Conservation (phyloP, 768 basidiomycete genomes). For the Cubamyces sp. region DNA sequence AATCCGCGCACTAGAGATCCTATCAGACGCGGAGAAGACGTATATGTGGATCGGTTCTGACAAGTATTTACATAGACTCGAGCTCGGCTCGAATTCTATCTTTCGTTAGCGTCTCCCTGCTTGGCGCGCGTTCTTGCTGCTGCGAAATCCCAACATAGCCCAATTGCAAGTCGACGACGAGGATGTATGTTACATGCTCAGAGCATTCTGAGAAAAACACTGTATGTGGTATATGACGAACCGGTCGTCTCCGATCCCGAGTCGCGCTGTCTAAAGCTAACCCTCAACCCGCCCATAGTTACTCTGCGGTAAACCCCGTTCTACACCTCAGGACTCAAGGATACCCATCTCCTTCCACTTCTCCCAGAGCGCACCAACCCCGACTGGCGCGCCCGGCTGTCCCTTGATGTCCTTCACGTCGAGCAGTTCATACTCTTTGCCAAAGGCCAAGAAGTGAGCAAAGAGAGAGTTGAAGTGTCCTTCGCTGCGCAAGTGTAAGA, state of each 20-base stretch:
- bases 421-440: constrained; percentile 88
- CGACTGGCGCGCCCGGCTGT: constrained; percentile 59
- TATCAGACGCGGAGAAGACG: constrained; percentile 43
- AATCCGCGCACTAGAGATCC: constrained; percentile 54
- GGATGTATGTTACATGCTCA: constrained; percentile 25
- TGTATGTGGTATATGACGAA: constrained; percentile 29
- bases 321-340: constrained; percentile 45
- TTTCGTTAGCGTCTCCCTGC: background rate
- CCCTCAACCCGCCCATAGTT: background rate
- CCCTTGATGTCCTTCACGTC: constrained; percentile 89
- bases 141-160: background rate
- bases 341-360: constrained; percentile 90
- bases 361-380: constrained; percentile 82
- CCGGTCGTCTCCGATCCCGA: constrained; percentile 25
- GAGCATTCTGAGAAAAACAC: constrained; percentile 6
- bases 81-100: constrained; percentile 8
- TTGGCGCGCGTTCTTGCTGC: background rate
- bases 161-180: background rate
- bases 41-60: constrained; percentile 60
- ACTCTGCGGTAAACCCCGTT: background rate
- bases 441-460: constrained; percentile 97
- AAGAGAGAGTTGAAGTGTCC: constrained; percentile 97
- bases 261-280: constrained; percentile 5
- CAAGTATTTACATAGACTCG: constrained; percentile 39
- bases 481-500: constrained; percentile 91